phyloP scores from a whole-genome alignment of 129 eudicot genomes.

The Ambrosia trifida region DNA sequence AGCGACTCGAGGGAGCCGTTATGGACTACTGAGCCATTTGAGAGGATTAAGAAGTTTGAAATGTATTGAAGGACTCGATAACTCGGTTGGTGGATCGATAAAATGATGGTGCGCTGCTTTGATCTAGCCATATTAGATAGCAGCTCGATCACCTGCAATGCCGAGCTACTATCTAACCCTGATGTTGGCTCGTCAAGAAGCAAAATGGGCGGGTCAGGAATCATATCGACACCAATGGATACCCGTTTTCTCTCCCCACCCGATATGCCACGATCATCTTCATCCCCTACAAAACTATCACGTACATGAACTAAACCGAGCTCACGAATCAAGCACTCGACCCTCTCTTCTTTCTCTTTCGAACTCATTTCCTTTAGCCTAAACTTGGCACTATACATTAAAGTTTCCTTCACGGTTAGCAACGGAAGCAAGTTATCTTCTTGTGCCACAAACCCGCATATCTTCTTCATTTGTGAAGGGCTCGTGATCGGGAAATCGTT shows the following conservation, averaged over 20 bases:
- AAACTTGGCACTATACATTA: slow-evolving; percentile 81
- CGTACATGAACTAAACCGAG: slow-evolving; percentile 83
- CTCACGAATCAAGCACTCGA: slow-evolving; percentile 65
- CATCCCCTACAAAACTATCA: slow-evolving; percentile 84
- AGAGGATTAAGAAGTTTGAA: slow-evolving; percentile 73
- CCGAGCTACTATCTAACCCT: slow-evolving; percentile 89
- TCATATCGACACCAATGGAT: slow-evolving; percentile 90
- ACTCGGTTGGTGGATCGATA: slow-evolving; percentile 96
- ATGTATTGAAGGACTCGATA: slow-evolving; percentile 73
- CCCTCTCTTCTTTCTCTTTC: slow-evolving; percentile 54
- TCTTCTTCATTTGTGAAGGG: slow-evolving; percentile 67
- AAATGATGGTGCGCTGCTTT: slow-evolving; percentile 62
- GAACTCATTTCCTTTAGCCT: slow-evolving; percentile 52
- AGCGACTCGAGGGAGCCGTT: slow-evolving; percentile 70
- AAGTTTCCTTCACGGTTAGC: slow-evolving; percentile 84
- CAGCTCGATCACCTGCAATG: slow-evolving; percentile 86
- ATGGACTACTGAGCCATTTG: slow-evolving; percentile 67
- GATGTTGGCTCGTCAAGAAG: slow-evolving; percentile 97
- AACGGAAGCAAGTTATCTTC: slow-evolving; percentile 94
- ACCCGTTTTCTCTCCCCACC: slow-evolving; percentile 94
- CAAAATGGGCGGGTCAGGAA: slow-evolving; percentile 81
- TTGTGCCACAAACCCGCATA: slow-evolving; percentile 95
- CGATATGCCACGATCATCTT: slow-evolving; percentile 79
- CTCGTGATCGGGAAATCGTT: slow-evolving; percentile 54
- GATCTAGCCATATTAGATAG: slow-evolving; percentile 71